phyloP scores from a whole-genome alignment of 768 basidiomycete species.

The Calocybe gangraenosa region DNA sequence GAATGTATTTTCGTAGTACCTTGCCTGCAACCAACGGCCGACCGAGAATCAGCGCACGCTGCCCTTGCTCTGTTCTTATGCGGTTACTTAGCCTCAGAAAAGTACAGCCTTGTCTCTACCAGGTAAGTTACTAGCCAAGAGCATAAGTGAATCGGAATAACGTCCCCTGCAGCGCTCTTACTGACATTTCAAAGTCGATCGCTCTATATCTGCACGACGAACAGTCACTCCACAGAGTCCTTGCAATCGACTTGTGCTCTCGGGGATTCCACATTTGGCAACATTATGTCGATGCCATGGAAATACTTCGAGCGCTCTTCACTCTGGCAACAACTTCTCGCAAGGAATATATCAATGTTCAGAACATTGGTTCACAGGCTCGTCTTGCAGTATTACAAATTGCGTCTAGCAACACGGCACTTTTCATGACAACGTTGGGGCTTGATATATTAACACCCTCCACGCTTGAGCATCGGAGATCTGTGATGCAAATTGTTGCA shows the following conservation, averaged over 20 bases:
- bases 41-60: constrained; percentile 53
- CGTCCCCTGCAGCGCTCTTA: constrained; percentile 55
- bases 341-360: constrained; percentile 64
- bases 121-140: constrained; percentile 38
- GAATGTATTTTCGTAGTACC: constrained; percentile 70
- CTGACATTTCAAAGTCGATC: constrained; percentile 83
- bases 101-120: constrained; percentile 69
- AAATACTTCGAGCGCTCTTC: constrained; percentile 82
- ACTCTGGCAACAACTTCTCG: constrained; percentile 66
- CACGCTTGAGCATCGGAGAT: constrained; percentile 73
- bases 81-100: constrained; percentile 78
- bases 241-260: constrained; percentile 87
- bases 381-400: constrained; percentile 82
- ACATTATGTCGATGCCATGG: constrained; percentile 86
- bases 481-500: constrained; percentile 89
- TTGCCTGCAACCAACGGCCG: constrained; percentile 52
- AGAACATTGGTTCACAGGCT: constrained; percentile 74
- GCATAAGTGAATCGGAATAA: constrained; percentile 1
- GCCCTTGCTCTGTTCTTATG: constrained; percentile 77
- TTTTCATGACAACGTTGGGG: constrained; percentile 93
- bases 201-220: constrained; percentile 74
- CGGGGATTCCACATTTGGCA: constrained; percentile 95
- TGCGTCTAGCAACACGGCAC: constrained; percentile 73
- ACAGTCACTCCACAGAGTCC: constrained; percentile 54
- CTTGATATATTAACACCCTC: constrained; percentile 83